Evolutionary conservation across 2,329 filamentous ascomycete genomes (phyloP), one percentile per base, ranked within the genome.

Genomic region (Talaromyces piceae): DNA sequence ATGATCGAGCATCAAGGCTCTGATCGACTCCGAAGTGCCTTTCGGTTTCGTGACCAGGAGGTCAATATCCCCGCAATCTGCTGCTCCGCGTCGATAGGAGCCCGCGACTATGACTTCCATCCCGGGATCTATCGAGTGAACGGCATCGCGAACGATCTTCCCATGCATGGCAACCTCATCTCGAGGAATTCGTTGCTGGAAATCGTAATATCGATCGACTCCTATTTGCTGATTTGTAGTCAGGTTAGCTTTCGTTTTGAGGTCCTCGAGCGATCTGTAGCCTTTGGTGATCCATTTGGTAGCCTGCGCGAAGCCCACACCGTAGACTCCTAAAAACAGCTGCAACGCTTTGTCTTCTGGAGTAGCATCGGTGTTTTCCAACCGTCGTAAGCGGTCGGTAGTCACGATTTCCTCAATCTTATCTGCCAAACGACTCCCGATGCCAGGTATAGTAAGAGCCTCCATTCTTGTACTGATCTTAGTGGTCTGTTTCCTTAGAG

Each of bases 351-450:
- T 69, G 56, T 89, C 82, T n/a, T 77, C 73, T 0, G 85, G 80
- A 44, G 94, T 86, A 3, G 76, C 68, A 50, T 79, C 78, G 0
- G 86, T 81, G 59, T 84, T 81, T 28, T 95, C 86, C 0, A 96
- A 76, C 31, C 85, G 79, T 39, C 79, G 79, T 1, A 96, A 77
- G 23, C 77, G 75, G 60, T 88, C 79, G 0, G 88, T 95, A 33
- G 77, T 75, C 2, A 82, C 87, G 41, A 96, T 95, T 63, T 96
- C 91, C 60, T 93, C 88, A 56, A 97, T 93, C 66, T 95, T 95
- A 23, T 79, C 75, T 0, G 90, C 90, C 1, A 96, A 72, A 1
- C 87, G 79, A 9, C 74, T 61, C 6, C 91, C 91, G 30, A 96
- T 82, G 52, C 77, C 79, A 1, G 82, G 81, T 1, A 96, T 75